Evolutionary conservation across 352 stramenopile genomes (phyloP), one percentile per base, ranked within the genome.

Genomic region (Pythium insidiosum): DNA sequence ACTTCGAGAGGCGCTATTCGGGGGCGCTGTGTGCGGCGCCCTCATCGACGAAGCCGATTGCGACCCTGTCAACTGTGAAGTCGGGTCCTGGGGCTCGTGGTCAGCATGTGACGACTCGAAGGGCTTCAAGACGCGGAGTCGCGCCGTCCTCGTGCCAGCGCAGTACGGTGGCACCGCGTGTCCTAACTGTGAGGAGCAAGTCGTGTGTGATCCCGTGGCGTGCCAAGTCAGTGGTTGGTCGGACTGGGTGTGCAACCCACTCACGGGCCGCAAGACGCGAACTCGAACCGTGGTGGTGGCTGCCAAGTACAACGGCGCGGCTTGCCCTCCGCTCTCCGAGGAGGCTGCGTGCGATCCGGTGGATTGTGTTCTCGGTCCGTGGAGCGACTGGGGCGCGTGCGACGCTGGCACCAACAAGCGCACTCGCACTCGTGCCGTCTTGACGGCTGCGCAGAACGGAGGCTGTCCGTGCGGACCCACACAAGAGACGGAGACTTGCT

Each of bases 31-130:
- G 9, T 86, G 73, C 10, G 34, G 43, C 1, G 18, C 22, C 1
- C 26, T 78, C 5, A 44, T 40, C 2, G 61, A 80, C 4, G 43
- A 57, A 0, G 51, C 46, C 1, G 15, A 20, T 2, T 85, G 73
- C 26, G 67, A 81, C 30, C 53, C 69, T 0, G 59, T 83, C 13
- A 54, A 76, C 45, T 84, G 72, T 16, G 51, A 66, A 2, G 66
- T 82, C 2, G 55, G 52, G 15, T 52, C 50, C 13, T 86, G 73
- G 73, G 38, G 28, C 0, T n/a, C 33, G 5, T 86, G 68, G 65
- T 64, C 57, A 6, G 4, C 53, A 5, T 86, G 73, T 30, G 61
- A 68, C 21, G 35, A 59, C 1, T 56, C 47, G 4, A 64, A 56
- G 25, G 63, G 70, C 2, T 72, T 67, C 35, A 79, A 76, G 43